Evolutionary conservation across 768 basidiomycete genomes (phyloP).

Genomic region (Porpolomopsis calyptriformis): DNA sequence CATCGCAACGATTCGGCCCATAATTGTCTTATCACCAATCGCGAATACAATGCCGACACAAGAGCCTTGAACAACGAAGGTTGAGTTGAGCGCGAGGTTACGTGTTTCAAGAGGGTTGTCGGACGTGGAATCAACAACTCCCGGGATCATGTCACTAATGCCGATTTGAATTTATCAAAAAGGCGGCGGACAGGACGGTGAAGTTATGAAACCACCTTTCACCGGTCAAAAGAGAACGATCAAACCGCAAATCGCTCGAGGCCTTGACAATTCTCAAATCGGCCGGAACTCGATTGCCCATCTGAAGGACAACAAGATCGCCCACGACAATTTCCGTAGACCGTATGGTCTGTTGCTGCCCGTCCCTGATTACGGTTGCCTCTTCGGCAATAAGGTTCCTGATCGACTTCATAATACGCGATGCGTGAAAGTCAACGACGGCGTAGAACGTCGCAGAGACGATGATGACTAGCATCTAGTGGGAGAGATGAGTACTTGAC

Average conservation of each 20-base stretch:
- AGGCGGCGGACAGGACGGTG: conserved; percentile 54
- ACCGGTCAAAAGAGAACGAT: conserved; percentile 61
- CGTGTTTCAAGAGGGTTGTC: conserved; percentile 39
- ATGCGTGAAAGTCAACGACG: conserved; percentile 39
- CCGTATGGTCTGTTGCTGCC: conserved; percentile 41
- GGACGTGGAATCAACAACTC: conserved; percentile 29
- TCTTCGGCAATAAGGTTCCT: conserved; percentile 50
- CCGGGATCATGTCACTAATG: conserved; percentile 9
- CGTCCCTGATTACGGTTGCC: conserved; percentile 50
- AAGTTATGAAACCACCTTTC: conserved; percentile 46
- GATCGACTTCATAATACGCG: conserved; percentile 43
- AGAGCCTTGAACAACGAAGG: conserved; percentile 58
- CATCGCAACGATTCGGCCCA: conserved; percentile 25
- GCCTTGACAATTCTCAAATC: conserved; percentile 49
- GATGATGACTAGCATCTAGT: conserved; percentile 31
- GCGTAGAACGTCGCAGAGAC: conserved; percentile 39
- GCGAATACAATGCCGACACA: conserved; percentile 47
- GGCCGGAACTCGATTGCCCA: conserved; percentile 62
- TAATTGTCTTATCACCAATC: conserved; percentile 30
- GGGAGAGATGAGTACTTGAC: neutral
- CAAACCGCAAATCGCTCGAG: conserved; percentile 53
- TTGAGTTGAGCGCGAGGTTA: conserved; percentile 55
- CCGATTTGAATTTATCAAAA: conserved; percentile 30
- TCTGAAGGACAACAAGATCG: conserved; percentile 52
- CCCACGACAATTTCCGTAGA: conserved; percentile 56